A percentile compares a stretch with the other conserved stretches of the same genome.
phyloP scores from a whole-genome alignment of 176 grass and related monocot species.

The Triticum dicoccoides region DNA sequence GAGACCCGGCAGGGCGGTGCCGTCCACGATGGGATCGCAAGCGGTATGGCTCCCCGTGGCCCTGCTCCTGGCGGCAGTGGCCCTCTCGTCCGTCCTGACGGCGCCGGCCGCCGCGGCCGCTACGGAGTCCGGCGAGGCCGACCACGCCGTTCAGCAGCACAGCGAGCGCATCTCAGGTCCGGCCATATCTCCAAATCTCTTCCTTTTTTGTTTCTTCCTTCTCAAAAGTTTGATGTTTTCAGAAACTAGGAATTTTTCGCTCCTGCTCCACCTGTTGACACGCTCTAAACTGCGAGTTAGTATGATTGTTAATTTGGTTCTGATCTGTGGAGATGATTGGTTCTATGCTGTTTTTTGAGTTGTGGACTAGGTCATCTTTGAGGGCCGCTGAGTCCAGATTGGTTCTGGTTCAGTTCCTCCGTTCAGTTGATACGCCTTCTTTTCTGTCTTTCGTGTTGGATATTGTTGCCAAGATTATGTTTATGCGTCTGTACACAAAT shows the following conservation, averaged over 20 bases:
- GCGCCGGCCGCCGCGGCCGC: neutral
- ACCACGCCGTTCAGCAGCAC: constrained; percentile 30
- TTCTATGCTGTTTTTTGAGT: neutral
- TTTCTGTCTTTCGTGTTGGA: neutral
- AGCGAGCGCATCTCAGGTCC: constrained; percentile 60
- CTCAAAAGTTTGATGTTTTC: constrained; percentile 3
- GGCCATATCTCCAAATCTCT: neutral
- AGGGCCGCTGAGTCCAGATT: neutral
- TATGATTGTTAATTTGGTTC: neutral
- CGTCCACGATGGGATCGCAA: constrained; percentile 33
- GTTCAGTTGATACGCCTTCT: neutral
- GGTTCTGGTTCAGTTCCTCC: neutral
- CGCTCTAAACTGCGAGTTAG: neutral
- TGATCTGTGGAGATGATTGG: constrained; percentile 6
- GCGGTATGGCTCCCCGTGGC: constrained; percentile 30
- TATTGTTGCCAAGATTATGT: neutral
- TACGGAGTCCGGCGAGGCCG: constrained; percentile 17
- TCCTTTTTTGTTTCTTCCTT: neutral
- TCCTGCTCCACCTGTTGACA: neutral
- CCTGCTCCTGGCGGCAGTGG: constrained; percentile 25
- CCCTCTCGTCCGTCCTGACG: constrained; percentile 16
- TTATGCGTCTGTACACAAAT: neutral
- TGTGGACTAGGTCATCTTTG: constrained; percentile 22
- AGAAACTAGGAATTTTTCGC: neutral
- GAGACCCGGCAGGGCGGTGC: neutral